phyloP scores from a whole-genome alignment of 352 stramenopile genomes.

The Pythium aquatile region DNA sequence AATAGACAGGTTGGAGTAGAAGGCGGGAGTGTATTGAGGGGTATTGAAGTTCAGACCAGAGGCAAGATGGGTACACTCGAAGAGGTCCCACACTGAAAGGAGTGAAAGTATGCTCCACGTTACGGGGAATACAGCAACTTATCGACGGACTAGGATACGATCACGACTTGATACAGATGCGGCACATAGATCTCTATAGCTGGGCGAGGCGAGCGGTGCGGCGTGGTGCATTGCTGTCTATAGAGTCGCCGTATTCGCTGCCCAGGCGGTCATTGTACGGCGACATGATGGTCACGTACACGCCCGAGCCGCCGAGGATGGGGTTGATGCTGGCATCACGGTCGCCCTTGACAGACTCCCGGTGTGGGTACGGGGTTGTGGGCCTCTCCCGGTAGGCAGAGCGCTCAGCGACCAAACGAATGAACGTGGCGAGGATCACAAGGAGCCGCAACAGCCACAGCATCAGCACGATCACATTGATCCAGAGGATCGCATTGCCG shows the following conservation, averaged over 20 bases:
- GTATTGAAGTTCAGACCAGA: slow-evolving; percentile 9
- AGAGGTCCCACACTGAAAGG: background rate
- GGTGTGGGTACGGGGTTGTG: slow-evolving; percentile 1
- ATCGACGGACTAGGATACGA: background rate
- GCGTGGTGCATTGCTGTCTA: slow-evolving; percentile 5
- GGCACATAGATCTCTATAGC: slow-evolving; percentile 12
- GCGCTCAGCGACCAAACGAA: slow-evolving; percentile 19
- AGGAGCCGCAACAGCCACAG: slow-evolving; percentile 34
- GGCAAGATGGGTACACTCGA: slow-evolving; percentile 2
- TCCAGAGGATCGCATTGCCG: slow-evolving; percentile 30
- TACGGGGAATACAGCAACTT: background rate
- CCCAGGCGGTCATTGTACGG: slow-evolving; percentile 13
- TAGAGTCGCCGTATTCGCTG: slow-evolving; percentile 21
- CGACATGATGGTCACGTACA: slow-evolving; percentile 29
- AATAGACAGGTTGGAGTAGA: background rate
- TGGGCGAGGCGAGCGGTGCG: slow-evolving; percentile 21
- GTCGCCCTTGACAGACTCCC: slow-evolving; percentile 20
- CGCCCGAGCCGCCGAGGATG: slow-evolving; percentile 20
- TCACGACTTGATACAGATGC: background rate
- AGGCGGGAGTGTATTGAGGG: slow-evolving; percentile 7
- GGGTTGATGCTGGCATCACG: slow-evolving; percentile 15
- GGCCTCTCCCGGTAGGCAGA: background rate
- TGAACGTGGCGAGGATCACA: slow-evolving; percentile 31
- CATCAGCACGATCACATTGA: slow-evolving; percentile 33
- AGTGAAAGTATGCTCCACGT: background rate